A percentile compares a stretch with the other conserved stretches of the same genome.
Evolutionary conservation across 116 monocot species (phyloP).

Genomic region (Cymodocea nodosa): DNA sequence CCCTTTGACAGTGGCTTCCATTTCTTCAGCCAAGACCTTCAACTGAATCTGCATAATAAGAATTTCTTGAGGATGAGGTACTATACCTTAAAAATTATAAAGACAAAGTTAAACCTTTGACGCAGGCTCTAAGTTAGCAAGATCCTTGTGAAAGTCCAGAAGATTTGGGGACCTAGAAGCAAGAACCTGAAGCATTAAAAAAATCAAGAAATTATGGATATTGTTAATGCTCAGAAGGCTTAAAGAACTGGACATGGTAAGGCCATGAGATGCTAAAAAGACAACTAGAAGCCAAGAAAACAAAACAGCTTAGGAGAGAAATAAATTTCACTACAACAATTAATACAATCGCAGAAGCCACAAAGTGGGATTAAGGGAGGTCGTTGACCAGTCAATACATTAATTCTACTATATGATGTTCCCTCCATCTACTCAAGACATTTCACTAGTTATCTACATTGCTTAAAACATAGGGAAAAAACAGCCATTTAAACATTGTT

Average conservation of each 20-base stretch:
- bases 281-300: not conserved
- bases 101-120: constrained; percentile 46
- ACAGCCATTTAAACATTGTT: no score
- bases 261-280: no score
- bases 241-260: no score
- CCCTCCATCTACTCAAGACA: no score
- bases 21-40: constrained; percentile 71
- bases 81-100: not conserved
- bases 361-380: no score
- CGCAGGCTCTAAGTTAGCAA: constrained; percentile 63
- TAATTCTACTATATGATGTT: no score
- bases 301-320: no score
- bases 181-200: constrained; percentile 14
- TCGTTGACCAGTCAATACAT: no score
- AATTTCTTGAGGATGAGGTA: not conserved
- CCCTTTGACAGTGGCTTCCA: constrained; percentile 70
- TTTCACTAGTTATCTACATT: no score
- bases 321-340: no score
- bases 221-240: not conserved
- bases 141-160: constrained; percentile 65
- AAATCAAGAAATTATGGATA: not conserved
- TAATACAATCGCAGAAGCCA: no score
- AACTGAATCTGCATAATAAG: constrained; percentile 51
- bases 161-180: constrained; percentile 63
- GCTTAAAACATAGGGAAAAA: no score